phyloP scores from a whole-genome alignment of 176 grass and related monocot genomes.

The Poa annua region DNA sequence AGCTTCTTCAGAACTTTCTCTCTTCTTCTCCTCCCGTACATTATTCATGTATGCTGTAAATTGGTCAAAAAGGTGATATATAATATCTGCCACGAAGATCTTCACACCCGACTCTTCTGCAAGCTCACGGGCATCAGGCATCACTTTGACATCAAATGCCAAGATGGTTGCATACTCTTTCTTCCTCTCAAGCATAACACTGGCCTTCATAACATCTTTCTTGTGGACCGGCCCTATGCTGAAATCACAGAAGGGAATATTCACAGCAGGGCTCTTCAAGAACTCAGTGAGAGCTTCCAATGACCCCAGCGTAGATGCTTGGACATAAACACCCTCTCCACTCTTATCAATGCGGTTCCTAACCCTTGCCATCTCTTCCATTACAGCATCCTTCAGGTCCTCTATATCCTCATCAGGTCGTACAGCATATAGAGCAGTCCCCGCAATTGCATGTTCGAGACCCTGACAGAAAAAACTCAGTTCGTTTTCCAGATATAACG shows the following conservation, averaged over 20 bases:
- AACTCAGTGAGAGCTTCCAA: constrained; percentile 87
- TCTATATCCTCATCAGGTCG: constrained; percentile 70
- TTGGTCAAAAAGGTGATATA: constrained; percentile 93
- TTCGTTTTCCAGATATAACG: constrained; percentile 14
- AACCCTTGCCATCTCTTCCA: constrained; percentile 88
- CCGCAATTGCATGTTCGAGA: constrained; percentile 90
- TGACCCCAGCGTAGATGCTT: constrained; percentile 90
- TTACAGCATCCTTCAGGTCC: constrained; percentile 67
- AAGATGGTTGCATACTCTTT: constrained; percentile 95
- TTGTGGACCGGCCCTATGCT: constrained; percentile 96
- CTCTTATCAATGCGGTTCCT: constrained; percentile 80
- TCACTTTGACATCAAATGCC: constrained; percentile 99
- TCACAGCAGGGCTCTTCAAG: constrained; percentile 80
- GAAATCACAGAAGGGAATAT: constrained; percentile 92
- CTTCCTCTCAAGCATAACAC: constrained; percentile 95
- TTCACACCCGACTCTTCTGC: constrained; percentile 82
- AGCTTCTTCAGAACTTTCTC: constrained; percentile 80
- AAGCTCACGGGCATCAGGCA: constrained; percentile 82
- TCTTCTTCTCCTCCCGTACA: constrained; percentile 85
- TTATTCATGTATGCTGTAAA: constrained; percentile 92
- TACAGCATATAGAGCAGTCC: constrained; percentile 82
- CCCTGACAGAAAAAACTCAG: constrained; percentile 53
- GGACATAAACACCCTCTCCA: constrained; percentile 92
- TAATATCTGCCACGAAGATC: constrained; percentile 94
- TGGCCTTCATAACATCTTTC: constrained; percentile 98